Evolutionary conservation across 305 asterid genomes (phyloP).

Genomic region (Fraxinus velutina): DNA sequence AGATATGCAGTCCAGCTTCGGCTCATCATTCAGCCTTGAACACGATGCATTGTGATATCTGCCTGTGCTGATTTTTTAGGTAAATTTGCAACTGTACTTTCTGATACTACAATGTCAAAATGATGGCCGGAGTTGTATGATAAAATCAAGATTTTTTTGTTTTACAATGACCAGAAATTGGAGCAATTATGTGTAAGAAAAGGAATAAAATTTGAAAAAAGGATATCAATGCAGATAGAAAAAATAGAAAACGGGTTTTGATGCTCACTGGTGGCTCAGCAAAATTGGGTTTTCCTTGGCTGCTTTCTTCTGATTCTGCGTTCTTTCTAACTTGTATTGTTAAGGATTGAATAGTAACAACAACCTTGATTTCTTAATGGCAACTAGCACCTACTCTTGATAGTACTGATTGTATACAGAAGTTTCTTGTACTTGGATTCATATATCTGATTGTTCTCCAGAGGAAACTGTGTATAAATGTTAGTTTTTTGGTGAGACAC

Average conservation of each 20-base stretch:
- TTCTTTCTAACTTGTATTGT: slow-evolving; percentile 23
- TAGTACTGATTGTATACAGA: background rate
- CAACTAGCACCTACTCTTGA: background rate
- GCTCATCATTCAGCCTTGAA: slow-evolving; percentile 19
- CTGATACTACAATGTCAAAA: background rate
- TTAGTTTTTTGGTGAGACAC: no score
- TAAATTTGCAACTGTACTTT: slow-evolving; percentile 17
- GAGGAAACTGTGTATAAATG: background rate
- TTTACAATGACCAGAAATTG: slow-evolving; percentile 28
- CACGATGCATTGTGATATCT: slow-evolving; percentile 9
- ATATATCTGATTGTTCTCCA: background rate
- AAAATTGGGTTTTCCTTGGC: background rate
- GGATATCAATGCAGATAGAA: slow-evolving; percentile 18
- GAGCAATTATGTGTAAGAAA: slow-evolving; percentile 16
- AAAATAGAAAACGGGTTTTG: slow-evolving; percentile 5
- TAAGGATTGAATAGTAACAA: slow-evolving; percentile 20
- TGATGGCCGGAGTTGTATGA: background rate
- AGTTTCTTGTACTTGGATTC: background rate
- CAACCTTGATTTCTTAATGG: background rate
- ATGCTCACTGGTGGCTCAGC: background rate
- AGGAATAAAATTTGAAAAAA: slow-evolving; percentile 23
- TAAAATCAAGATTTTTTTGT: slow-evolving; percentile 7
- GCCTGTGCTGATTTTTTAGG: slow-evolving; percentile 14
- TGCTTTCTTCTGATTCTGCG: slow-evolving; percentile 23
- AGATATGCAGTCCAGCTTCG: slow-evolving; percentile 16